These are phyloP conservation scores for Tolypocladium tundrense DNA, from an alignment of 2,329 filamentous ascomycete species.

Conservation along the genomic window DNA sequence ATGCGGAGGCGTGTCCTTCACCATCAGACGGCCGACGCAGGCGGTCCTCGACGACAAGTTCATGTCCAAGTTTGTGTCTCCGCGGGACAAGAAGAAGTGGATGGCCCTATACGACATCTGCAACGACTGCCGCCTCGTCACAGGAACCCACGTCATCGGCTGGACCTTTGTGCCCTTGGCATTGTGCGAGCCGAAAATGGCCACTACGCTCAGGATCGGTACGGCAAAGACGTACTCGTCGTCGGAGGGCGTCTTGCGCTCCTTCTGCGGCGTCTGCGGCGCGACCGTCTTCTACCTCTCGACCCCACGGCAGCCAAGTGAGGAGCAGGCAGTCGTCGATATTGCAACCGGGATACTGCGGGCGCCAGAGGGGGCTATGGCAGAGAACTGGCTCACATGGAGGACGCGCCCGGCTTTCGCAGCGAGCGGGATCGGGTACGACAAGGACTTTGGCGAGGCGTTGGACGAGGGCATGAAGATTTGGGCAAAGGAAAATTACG, in stretches of 20 bases:
- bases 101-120: slow-evolving; percentile 29
- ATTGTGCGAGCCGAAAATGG: slow-evolving; percentile 24
- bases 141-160: slow-evolving; percentile 28
- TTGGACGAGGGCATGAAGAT: slow-evolving; percentile 25
- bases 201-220: slow-evolving; percentile 26
- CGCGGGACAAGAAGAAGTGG: slow-evolving; percentile 30
- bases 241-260: slow-evolving; percentile 25
- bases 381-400: slow-evolving; percentile 37
- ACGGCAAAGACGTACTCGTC: slow-evolving; percentile 32
- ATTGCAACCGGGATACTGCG: slow-evolving; percentile 33
- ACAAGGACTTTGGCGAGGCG: slow-evolving; percentile 22
- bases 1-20: slow-evolving; percentile 37
- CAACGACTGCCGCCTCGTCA: slow-evolving; percentile 31
- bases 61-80: slow-evolving; percentile 23
- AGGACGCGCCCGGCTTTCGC: slow-evolving; percentile 23
- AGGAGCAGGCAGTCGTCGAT: slow-evolving; percentile 26
- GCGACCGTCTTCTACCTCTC: slow-evolving; percentile 30
- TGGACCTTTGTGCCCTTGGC: slow-evolving; percentile 32
- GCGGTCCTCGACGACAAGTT: slow-evolving; percentile 17
- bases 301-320: slow-evolving; percentile 15
- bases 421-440: slow-evolving; percentile 25
- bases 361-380: slow-evolving; percentile 31
- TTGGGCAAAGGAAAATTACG: slow-evolving; percentile 26
- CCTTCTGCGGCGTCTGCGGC: slow-evolving; percentile 36
- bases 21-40: slow-evolving; percentile 27